Conservation (phyloP, 805 yeast genomes). For the Vanderwaltozyma tropicalis region DNA sequence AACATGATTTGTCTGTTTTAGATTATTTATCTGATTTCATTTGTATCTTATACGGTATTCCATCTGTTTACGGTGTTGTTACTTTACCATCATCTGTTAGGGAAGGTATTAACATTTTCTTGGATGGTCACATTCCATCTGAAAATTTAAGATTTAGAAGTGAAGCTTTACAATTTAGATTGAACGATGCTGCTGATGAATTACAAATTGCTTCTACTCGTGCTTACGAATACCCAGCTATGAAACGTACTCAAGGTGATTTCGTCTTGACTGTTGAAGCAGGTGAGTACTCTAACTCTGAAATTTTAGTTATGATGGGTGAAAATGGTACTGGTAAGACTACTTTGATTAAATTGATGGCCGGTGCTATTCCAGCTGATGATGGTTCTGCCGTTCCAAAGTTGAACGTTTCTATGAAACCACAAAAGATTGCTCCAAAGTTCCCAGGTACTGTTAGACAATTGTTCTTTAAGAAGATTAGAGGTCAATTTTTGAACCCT, state of each 20-base stretch:
- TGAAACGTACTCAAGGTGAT: conserved; percentile 93
- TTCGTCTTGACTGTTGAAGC: conserved; percentile 71
- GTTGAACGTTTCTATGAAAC: conserved; percentile 92
- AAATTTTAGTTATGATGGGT: conserved; percentile 98
- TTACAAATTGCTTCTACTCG: conserved; percentile 68
- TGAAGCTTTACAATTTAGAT: conserved; percentile 87
- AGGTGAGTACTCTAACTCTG: conserved; percentile 93
- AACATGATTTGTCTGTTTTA: conserved; percentile 95
- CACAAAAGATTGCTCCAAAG: conserved; percentile 97
- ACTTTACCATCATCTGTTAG: conserved; percentile 93
- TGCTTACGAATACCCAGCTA: conserved; percentile 64
- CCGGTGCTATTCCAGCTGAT: conserved; percentile 89
- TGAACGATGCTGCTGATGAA: conserved; percentile 67
- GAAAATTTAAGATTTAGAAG: conserved; percentile 96
- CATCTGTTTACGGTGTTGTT: conserved; percentile 98
- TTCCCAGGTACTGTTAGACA: conserved; percentile 98
- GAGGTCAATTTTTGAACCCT: conserved; percentile 87
- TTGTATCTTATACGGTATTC: conserved; percentile 95
- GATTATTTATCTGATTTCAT: conserved; percentile 95
- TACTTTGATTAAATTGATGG: conserved; percentile 88
- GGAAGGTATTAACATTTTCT: conserved; percentile 97
- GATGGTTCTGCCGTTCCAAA: conserved; percentile 75
- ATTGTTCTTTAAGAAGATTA: conserved; percentile 90
- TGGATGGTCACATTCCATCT: conserved; percentile 95
- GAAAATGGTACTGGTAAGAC: conserved; percentile 99